Evolutionary conservation across 1,284 basidiomycete species (phyloP).

Genomic region (Takashimella tepidaria): DNA sequence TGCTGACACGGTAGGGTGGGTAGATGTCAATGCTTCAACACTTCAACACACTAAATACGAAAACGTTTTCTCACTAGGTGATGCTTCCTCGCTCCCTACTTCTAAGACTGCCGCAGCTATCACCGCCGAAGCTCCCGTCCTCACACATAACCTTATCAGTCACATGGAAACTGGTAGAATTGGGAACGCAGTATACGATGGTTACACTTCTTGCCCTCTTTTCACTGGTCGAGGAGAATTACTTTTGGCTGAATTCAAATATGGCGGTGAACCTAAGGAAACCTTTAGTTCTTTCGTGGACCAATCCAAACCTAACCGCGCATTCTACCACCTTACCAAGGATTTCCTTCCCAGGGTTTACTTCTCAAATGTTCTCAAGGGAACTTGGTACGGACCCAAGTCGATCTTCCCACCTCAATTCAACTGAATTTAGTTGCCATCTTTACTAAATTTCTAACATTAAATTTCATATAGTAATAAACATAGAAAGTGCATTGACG

Average conservation of each 20-base stretch:
- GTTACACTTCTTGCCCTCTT: conserved; percentile 58
- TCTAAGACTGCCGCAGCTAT: conserved; percentile 96
- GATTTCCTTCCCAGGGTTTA: conserved; percentile 82
- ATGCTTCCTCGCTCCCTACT: conserved; percentile 84
- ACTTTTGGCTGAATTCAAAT: conserved; percentile 79
- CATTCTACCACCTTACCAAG: conserved; percentile 91
- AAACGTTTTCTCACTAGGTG: conserved; percentile 87
- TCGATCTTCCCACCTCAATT: conserved; percentile 44
- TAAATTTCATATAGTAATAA: too few species aligned
- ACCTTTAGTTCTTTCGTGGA: conserved; percentile 65
- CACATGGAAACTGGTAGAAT: conserved; percentile 67
- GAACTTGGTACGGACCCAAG: conserved; percentile 48
- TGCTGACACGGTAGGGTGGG: conserved; percentile 78
- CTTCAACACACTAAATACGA: conserved; percentile 73
- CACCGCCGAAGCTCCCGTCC: conserved; percentile 83
- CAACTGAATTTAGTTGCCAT: too few species aligned
- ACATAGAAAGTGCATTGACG: too few species aligned
- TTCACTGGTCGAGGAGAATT: conserved; percentile 55
- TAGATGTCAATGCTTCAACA: conserved; percentile 74
- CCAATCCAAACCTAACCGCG: conserved; percentile 58
- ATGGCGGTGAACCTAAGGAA: conserved; percentile 80
- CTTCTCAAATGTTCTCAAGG: conserved; percentile 74
- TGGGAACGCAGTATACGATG: conserved; percentile 65
- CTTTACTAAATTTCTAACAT: too few species aligned
- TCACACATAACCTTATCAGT: conserved; percentile 80